Percentiles rank a stretch among this genome's conserved stretches.
Conservation (phyloP, 2,329 filamentous ascomycete genomes). For the Colletotrichum zoysiae region DNA sequence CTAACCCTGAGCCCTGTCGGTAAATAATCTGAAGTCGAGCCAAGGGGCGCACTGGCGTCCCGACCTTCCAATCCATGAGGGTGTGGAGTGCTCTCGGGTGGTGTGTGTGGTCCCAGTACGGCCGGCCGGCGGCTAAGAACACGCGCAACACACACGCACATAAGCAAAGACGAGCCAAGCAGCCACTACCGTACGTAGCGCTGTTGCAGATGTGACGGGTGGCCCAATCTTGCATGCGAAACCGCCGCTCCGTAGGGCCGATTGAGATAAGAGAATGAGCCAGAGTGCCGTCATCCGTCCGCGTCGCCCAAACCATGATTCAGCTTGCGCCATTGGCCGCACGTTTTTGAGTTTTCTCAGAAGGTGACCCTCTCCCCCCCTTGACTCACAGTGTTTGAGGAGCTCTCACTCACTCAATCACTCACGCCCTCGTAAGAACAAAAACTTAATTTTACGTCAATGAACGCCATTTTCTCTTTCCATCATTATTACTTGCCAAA, state of each 20-base stretch:
- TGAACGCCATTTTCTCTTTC: background rate
- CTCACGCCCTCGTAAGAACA: too few species aligned
- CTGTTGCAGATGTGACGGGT: constrained; percentile 21
- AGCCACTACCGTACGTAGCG: constrained; percentile 10
- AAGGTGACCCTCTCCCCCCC: background rate
- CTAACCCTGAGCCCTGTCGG: constrained; percentile 2
- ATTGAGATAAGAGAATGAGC: constrained; percentile 34
- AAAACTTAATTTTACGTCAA: background rate
- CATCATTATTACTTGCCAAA: too few species aligned
- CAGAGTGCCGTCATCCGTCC: background rate
- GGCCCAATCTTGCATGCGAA: constrained; percentile 36
- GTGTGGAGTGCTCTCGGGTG: background rate
- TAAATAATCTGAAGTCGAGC: too few species aligned
- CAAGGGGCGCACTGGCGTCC: constrained; percentile 15
- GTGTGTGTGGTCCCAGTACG: background rate
- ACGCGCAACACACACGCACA: background rate
- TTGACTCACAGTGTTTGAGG: background rate
- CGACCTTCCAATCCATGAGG: background rate
- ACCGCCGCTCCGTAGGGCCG: constrained; percentile 35
- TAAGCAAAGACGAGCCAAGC: background rate
- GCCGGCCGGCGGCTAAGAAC: constrained; percentile 5
- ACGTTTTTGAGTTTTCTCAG: background rate
- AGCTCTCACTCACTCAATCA: background rate
- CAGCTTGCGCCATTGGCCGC: background rate
- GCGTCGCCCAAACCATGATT: background rate